These are phyloP conservation scores for Aaosphaeria pasadenensis DNA, from an alignment of 2,329 filamentous ascomycete genomes.

Conservation along the genomic window DNA sequence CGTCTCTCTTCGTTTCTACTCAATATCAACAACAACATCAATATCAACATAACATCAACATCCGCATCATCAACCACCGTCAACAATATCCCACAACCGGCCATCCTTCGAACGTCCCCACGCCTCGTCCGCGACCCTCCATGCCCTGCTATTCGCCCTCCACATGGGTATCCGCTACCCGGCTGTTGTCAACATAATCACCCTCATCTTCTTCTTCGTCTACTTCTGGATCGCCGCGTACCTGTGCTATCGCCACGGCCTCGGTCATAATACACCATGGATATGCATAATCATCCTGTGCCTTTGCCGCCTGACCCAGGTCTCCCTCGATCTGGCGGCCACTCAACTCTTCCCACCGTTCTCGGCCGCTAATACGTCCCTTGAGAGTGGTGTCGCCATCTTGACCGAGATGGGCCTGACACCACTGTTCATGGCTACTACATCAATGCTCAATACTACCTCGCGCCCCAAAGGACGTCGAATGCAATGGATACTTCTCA, in stretches of 20 bases:
- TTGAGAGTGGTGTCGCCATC: constrained; percentile 33
- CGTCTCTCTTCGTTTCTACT: too few relatives aligned
- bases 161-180: not conserved
- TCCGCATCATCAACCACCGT: too few relatives aligned
- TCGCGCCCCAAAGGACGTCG: constrained; percentile 32
- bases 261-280: constrained; percentile 33
- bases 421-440: constrained; percentile 34
- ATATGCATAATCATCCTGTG: constrained; percentile 28
- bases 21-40: too few relatives aligned
- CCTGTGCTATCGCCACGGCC: constrained; percentile 27
- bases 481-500: constrained; percentile 36
- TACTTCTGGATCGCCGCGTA: constrained; percentile 27
- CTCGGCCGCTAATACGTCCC: constrained; percentile 20
- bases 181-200: constrained; percentile 29
- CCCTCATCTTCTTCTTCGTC: constrained; percentile 30
- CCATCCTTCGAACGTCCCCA: too few relatives aligned
- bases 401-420: constrained; percentile 35
- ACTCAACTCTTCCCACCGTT: constrained; percentile 22
- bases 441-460: constrained; percentile 31
- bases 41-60: too few relatives aligned
- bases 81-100: too few relatives aligned
- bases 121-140: too few relatives aligned
- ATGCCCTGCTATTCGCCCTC: not conserved
- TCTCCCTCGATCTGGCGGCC: constrained; percentile 33
- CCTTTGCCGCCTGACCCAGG: constrained; percentile 31